Evolutionary conservation across 2,329 filamentous ascomycete species (phyloP).

Genomic region (Ampelomyces quisqualis): DNA sequence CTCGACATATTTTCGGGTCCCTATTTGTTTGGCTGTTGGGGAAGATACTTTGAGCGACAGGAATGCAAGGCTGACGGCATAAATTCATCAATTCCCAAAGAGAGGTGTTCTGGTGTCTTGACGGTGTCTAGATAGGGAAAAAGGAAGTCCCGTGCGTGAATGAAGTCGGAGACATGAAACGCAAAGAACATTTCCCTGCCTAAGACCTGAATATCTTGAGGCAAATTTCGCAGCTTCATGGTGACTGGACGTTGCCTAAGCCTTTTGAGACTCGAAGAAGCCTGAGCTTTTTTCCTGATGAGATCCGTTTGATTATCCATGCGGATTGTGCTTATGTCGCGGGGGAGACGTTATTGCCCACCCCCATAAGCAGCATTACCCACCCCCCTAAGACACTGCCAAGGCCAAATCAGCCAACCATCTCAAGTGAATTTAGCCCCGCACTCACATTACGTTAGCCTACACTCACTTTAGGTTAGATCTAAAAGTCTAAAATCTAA

Average conservation of each 20-base stretch:
- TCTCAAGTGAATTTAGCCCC: no score
- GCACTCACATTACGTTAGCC: no score
- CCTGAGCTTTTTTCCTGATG: slow-evolving; percentile 16
- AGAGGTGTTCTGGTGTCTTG: slow-evolving; percentile 21
- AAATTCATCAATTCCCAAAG: slow-evolving; percentile 31
- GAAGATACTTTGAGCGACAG: slow-evolving; percentile 23
- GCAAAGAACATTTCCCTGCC: slow-evolving; percentile 28
- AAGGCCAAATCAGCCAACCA: no score
- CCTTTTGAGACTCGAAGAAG: slow-evolving; percentile 1
- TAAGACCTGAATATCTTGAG: slow-evolving; percentile 19
- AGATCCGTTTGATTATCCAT: slow-evolving; percentile 28
- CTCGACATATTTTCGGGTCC: slow-evolving; percentile 26
- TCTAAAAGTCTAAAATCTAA: no score
- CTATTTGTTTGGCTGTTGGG: slow-evolving; percentile 16
- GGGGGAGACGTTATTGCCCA: no score
- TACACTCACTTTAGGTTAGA: no score
- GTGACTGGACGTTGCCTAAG: neutral
- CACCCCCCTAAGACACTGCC: no score
- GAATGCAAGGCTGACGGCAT: slow-evolving; percentile 34
- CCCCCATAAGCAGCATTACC: no score
- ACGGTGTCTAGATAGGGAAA: slow-evolving; percentile 15
- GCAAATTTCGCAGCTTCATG: slow-evolving; percentile 11
- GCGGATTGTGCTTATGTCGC: slow-evolving; percentile 24
- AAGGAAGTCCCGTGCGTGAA: slow-evolving; percentile 27
- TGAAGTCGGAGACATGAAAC: slow-evolving; percentile 30